Evolutionary conservation across 75 land plant genomes (phyloP).

Genomic region (Pinus tabuliformis): DNA sequence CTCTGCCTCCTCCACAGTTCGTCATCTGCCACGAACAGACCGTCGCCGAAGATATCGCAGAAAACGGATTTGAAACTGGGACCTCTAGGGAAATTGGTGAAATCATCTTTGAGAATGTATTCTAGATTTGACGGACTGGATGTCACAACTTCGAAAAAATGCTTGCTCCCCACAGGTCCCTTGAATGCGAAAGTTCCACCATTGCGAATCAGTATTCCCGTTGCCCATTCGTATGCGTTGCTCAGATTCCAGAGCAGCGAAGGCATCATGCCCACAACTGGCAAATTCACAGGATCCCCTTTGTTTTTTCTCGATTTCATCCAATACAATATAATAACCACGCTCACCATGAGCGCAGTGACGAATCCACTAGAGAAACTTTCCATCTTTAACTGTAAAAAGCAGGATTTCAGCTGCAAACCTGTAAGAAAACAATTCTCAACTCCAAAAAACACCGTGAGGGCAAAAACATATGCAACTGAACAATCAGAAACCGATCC

Average conservation of each 20-base stretch:
- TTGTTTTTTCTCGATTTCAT: too few relatives aligned
- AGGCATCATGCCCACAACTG: constrained; percentile 17
- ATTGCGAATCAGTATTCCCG: background rate
- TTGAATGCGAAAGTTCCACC: constrained; percentile 12
- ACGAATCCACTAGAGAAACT: too few relatives aligned
- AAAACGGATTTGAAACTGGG: background rate
- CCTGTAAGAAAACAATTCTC: too few relatives aligned
- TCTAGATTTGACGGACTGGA: constrained; percentile 11
- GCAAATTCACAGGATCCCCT: constrained; percentile 7
- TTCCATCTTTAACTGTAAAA: too few relatives aligned
- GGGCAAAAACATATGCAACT: too few relatives aligned
- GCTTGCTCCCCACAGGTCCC: background rate
- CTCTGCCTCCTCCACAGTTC: background rate
- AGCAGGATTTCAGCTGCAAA: too few relatives aligned
- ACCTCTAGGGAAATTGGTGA: background rate
- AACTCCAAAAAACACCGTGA: too few relatives aligned
- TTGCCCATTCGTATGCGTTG: constrained; percentile 11
- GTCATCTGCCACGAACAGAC: background rate
- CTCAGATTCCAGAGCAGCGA: constrained; percentile 4
- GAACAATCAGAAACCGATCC: too few relatives aligned
- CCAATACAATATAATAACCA: too few relatives aligned
- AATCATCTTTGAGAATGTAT: constrained; percentile 8
- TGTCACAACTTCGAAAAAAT: constrained; percentile 11
- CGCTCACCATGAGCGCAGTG: too few relatives aligned
- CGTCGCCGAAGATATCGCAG: background rate